Conservation (phyloP, 352 stramenopile species). For the Phytophthora tubulina region DNA sequence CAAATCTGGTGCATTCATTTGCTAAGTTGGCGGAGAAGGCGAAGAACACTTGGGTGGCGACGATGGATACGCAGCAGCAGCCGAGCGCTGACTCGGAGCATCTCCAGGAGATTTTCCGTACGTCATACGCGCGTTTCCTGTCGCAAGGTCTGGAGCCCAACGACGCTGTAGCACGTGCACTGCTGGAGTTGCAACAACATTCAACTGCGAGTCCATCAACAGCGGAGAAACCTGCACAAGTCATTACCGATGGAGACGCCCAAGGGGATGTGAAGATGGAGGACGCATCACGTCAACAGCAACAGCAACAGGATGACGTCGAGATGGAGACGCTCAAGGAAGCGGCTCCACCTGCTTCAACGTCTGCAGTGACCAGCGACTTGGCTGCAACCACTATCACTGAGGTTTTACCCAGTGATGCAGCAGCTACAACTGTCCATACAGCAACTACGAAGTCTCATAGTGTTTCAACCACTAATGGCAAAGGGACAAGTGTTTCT, state of each 20-base stretch:
- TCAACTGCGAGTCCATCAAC: slow-evolving; percentile 10
- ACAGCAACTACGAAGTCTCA: not conserved
- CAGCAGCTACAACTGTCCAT: not conserved
- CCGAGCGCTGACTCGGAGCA: slow-evolving; percentile 24
- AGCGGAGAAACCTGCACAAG: slow-evolving; percentile 22
- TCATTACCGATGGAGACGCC: not conserved
- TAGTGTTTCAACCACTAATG: not conserved
- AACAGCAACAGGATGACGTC: slow-evolving; percentile 34
- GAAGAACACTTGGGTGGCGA: slow-evolving; percentile 6
- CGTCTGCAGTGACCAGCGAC: slow-evolving; percentile 24
- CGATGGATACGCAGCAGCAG: slow-evolving; percentile 41
- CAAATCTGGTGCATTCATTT: slow-evolving; percentile 6
- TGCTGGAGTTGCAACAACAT: slow-evolving; percentile 62
- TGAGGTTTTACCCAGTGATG: not conserved
- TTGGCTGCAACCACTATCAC: slow-evolving; percentile 27
- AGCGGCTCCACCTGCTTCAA: slow-evolving; percentile 5
- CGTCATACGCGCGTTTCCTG: slow-evolving; percentile 59
- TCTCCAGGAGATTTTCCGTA: slow-evolving; percentile 62
- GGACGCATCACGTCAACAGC: slow-evolving; percentile 36
- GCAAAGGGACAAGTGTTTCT: not conserved
- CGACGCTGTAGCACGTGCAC: slow-evolving; percentile 62
- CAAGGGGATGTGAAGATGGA: slow-evolving; percentile 63
- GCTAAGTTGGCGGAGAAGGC: slow-evolving; percentile 15
- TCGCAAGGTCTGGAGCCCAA: slow-evolving; percentile 66
- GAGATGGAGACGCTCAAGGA: slow-evolving; percentile 45